A percentile compares a stretch with the other conserved stretches of the same genome.
phyloP scores from a whole-genome alignment of 352 stramenopile genomes.

The Globisporangium polare region DNA sequence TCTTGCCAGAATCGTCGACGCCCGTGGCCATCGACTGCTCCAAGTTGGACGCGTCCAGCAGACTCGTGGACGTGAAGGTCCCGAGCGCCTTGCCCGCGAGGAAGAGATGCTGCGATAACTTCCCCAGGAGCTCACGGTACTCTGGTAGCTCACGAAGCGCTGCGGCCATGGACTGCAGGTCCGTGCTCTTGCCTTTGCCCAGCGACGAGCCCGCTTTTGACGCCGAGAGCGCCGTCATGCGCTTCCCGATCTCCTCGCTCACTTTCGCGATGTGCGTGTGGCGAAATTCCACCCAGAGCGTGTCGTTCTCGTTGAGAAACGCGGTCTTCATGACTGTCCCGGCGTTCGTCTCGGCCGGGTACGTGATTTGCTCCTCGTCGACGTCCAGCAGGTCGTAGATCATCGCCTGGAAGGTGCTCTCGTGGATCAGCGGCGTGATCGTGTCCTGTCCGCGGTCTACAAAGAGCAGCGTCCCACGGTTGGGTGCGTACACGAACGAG shows the following conservation, averaged over 20 bases:
- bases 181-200: conserved; percentile 76
- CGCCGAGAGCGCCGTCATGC: conserved; percentile 63
- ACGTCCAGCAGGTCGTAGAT: conserved; percentile 95
- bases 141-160: conserved; percentile 91
- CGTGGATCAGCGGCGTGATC: conserved; percentile 95
- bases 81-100: conserved; percentile 94
- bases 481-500: conserved; percentile 88
- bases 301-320: conserved; percentile 96
- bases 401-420: conserved; percentile 97
- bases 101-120: conserved; percentile 93
- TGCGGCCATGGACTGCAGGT: conserved; percentile 90
- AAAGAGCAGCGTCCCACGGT: conserved; percentile 92
- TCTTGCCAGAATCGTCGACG: conserved; percentile 91
- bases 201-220: conserved; percentile 83
- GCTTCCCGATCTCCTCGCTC: conserved; percentile 74
- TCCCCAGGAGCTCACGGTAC: conserved; percentile 93
- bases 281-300: conserved; percentile 95
- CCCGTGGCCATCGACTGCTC: conserved; percentile 95
- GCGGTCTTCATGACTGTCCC: conserved; percentile 84
- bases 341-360: conserved; percentile 83
- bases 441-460: conserved; percentile 93
- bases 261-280: conserved; percentile 95
- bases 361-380: conserved; percentile 93
- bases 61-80: conserved; percentile 80
- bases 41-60: conserved; percentile 91